These are phyloP conservation scores for Leccinellum luteum DNA, from an alignment of 768 basidiomycete genomes.

Conservation along the genomic window DNA sequence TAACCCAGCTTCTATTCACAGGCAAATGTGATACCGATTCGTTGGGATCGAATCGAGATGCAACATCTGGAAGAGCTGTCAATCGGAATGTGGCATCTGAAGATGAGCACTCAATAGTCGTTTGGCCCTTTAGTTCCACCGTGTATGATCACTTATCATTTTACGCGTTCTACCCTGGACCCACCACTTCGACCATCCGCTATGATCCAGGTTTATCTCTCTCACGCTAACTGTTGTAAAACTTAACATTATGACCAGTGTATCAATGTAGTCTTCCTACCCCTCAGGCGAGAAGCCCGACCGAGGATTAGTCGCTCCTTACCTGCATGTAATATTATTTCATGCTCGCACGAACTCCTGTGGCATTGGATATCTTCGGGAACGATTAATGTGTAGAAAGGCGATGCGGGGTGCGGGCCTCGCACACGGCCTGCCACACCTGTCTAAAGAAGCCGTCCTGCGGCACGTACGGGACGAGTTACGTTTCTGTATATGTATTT, in stretches of 20 bases:
- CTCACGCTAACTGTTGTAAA: conserved; percentile 19
- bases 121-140: conserved; percentile 1
- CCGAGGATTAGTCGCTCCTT: neutral
- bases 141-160: conserved; percentile 10
- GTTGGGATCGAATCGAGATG: conserved; percentile 65
- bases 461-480: neutral
- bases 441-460: conserved; percentile 3
- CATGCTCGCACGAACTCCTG: conserved; percentile 8
- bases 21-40: conserved; percentile 68
- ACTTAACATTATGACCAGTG: conserved; percentile 14
- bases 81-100: conserved; percentile 72
- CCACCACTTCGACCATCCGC: conserved; percentile 7
- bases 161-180: conserved; percentile 6
- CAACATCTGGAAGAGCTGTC: conserved; percentile 70
- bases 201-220: conserved; percentile 6
- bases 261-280: conserved; percentile 8
- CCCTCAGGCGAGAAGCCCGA: neutral
- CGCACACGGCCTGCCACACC: neutral
- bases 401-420: neutral
- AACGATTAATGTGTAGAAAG: conserved; percentile 11
- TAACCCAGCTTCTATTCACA: conserved; percentile 27
- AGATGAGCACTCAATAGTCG: conserved; percentile 37
- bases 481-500: conserved; percentile 20
- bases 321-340: conserved; percentile 24
- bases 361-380: neutral